Evolutionary conservation across 2,329 filamentous ascomycete genomes (phyloP).

Genomic region (Aspergillus niger): DNA sequence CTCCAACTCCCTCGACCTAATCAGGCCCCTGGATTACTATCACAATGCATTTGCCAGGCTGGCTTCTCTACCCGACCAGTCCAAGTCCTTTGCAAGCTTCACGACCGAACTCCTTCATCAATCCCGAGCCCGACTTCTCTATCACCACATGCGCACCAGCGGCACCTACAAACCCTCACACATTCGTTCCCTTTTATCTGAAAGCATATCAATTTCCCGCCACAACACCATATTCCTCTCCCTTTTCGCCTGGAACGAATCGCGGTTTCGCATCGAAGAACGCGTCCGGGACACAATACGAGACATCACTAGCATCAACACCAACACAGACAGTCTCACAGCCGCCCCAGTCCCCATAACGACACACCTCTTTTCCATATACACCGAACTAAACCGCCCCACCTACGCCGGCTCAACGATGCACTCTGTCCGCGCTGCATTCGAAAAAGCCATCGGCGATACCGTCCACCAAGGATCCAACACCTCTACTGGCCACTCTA

Average conservation of each 20-base stretch:
- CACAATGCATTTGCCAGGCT: slow-evolving; percentile 47
- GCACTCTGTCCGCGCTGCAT: slow-evolving; percentile 57
- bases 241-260: slow-evolving; percentile 73
- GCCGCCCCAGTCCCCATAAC: slow-evolving; percentile 40
- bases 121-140: slow-evolving; percentile 65
- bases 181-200: slow-evolving; percentile 62
- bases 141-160: slow-evolving; percentile 62
- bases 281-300: slow-evolving; percentile 69
- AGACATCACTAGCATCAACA: slow-evolving; percentile 29
- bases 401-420: slow-evolving; percentile 49
- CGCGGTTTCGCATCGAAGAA: slow-evolving; percentile 71
- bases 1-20: slow-evolving; percentile 40
- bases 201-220: slow-evolving; percentile 67
- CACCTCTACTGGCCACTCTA: slow-evolving; percentile 34
- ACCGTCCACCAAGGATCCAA: slow-evolving; percentile 6
- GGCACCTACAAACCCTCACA: slow-evolving; percentile 69
- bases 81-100: slow-evolving; percentile 32
- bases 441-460: slow-evolving; percentile 54
- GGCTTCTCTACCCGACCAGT: slow-evolving; percentile 45
- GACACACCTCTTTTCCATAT: slow-evolving; percentile 58
- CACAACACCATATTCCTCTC: slow-evolving; percentile 74
- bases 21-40: slow-evolving; percentile 43
- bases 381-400: slow-evolving; percentile 54
- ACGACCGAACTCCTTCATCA: slow-evolving; percentile 67
- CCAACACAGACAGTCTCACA: slow-evolving; percentile 39